These are phyloP conservation scores for Tulasnella sp. DNA, from an alignment of 768 basidiomycete species.

Conservation along the genomic window DNA sequence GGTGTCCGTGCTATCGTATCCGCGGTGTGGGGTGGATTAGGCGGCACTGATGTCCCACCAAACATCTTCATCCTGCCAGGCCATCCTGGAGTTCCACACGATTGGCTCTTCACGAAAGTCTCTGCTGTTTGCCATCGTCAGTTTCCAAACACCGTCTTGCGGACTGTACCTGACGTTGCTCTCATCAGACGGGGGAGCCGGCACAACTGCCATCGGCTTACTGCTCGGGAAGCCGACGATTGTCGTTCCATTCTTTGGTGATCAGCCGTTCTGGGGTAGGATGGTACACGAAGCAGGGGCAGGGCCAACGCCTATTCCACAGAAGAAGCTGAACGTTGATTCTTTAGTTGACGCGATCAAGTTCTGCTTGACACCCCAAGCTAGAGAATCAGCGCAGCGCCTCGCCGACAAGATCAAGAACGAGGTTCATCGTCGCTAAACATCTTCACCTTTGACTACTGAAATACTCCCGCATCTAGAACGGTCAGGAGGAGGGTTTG, in stretches of 20 bases:
- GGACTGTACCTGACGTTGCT: background rate
- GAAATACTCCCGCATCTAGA: slow-evolving; percentile 25
- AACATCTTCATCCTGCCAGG: slow-evolving; percentile 45
- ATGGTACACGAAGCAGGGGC: slow-evolving; percentile 52
- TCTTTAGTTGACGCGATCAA: slow-evolving; percentile 43
- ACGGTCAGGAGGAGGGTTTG: slow-evolving; percentile 37
- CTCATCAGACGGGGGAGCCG: slow-evolving; percentile 41
- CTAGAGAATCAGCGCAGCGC: slow-evolving; percentile 36
- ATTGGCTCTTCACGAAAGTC: slow-evolving; percentile 54
- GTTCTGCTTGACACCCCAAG: slow-evolving; percentile 35
- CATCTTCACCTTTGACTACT: background rate
- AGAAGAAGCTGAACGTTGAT: slow-evolving; percentile 37
- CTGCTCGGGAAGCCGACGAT: slow-evolving; percentile 47
- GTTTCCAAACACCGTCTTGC: background rate
- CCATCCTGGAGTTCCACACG: slow-evolving; percentile 57
- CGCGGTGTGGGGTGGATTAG: slow-evolving; percentile 54
- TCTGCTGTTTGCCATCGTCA: slow-evolving; percentile 44
- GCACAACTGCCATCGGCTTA: slow-evolving; percentile 52
- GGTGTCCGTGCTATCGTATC: slow-evolving; percentile 50
- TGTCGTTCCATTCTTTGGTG: slow-evolving; percentile 55
- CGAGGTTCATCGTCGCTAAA: slow-evolving; percentile 32
- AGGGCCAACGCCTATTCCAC: slow-evolving; percentile 47
- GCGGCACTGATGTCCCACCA: slow-evolving; percentile 38
- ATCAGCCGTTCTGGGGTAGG: slow-evolving; percentile 40
- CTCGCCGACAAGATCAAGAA: slow-evolving; percentile 40